Base-by-base conservation (phyloP, 257 asterid genomes). In the Solanum clarkiae region DNA sequence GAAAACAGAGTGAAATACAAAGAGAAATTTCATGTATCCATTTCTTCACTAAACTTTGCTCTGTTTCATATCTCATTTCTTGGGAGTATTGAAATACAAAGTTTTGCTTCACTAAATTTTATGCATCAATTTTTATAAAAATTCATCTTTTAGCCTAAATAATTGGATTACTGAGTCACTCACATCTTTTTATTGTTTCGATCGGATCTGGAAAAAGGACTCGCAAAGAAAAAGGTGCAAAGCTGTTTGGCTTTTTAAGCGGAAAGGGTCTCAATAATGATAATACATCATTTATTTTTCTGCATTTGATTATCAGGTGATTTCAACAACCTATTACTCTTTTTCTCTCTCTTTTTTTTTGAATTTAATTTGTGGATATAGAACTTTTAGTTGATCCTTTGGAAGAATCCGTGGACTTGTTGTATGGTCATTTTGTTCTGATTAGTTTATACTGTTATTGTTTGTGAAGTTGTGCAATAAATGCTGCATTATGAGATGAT, bases 151-250 rank as follows among this genome's bases (percentile, higher is more conserved):
- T 85, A 26, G 14, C 16, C 29, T 22, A 20, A 49, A 20, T 49
- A 12, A 75, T 75, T 49, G 49, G 42, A 22, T 74, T 74, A 47
- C 22, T 77, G 16, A 24, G 10, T 53, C 24, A 79, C 3, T 80
- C 65, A 85, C 59, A 62, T 89, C 66, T 80, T 68, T 84, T 68
- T 86, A 53, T 88, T 84, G 91, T 84, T 85, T 82, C 71, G 88
- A 89, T 91, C 86, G 86, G 90, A 89, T 91, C 93, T 91, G 91
- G 87, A 86, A 80, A 82, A 24, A 29, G 22, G 88, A 84, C 86
- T 69, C 75, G 57, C 26, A 69, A 82, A 60, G 54, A 54, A 68
- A 85, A 87, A 83, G 86, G 88, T 81, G 59, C 83, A 88, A 89
- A 91, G 89, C 77, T 85, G 45, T 86, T 62, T 57, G 83, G 15